phyloP scores from a whole-genome alignment of 257 asterid genomes.

The Rehmannia glutinosa region DNA sequence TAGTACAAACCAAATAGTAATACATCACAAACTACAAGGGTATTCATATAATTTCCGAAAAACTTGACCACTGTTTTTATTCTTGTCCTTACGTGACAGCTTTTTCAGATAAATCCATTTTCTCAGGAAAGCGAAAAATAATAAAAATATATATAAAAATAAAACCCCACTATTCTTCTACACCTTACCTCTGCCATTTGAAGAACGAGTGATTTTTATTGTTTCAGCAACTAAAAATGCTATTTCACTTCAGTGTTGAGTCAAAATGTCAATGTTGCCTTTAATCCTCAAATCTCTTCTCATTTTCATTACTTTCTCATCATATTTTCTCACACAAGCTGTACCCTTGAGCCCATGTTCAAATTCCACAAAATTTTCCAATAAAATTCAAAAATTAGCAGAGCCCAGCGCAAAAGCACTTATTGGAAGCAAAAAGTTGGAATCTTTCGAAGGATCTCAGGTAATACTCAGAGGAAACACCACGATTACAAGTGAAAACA shows the following conservation, averaged over 20 bases:
- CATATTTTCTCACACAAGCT: constrained; percentile 14
- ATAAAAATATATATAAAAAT: background rate
- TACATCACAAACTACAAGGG: constrained; percentile 12
- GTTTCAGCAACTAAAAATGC: constrained; percentile 26
- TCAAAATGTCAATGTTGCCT: constrained; percentile 29
- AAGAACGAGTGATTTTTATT: constrained; percentile 1
- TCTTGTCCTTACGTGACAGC: constrained; percentile 34
- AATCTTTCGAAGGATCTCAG: constrained; percentile 25
- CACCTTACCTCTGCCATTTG: no score
- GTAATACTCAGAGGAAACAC: constrained; percentile 45
- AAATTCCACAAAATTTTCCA: constrained; percentile 11
- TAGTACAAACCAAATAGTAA: no score
- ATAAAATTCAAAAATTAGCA: constrained; percentile 4
- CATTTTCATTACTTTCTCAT: constrained; percentile 20
- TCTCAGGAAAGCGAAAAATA: constrained; percentile 8
- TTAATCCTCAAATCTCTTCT: constrained; percentile 12
- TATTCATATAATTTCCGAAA: background rate
- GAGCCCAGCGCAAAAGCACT: constrained; percentile 9
- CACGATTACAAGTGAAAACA: constrained; percentile 47
- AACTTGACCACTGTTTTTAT: background rate
- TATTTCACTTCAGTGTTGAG: constrained; percentile 4
- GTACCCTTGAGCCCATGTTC: constrained; percentile 17
- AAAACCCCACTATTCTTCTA: constrained; percentile 17
- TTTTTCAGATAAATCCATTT: constrained; percentile 25
- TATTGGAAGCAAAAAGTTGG: constrained; percentile 26